Conservation (phyloP, 805 yeast species). For the Clavispora fructus region DNA sequence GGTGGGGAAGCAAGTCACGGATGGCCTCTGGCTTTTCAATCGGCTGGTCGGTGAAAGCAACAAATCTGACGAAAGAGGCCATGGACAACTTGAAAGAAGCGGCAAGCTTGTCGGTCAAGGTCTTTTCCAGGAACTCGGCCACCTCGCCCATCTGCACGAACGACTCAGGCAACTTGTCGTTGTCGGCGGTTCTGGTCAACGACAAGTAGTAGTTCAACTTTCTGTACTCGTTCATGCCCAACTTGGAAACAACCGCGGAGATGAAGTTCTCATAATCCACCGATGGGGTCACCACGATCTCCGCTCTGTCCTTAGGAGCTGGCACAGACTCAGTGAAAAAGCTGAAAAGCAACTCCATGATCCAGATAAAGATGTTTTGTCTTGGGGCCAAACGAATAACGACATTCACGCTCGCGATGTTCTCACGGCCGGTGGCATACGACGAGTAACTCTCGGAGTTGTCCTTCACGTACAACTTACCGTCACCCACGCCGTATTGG, state of each 20-base stretch:
- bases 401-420: slow-evolving; percentile 58
- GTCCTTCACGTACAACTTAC: slow-evolving; percentile 52
- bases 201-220: slow-evolving; percentile 76
- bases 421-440: slow-evolving; percentile 86
- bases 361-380: slow-evolving; percentile 68
- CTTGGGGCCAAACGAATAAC: slow-evolving; percentile 68
- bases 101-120: slow-evolving; percentile 45
- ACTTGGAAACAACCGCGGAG: slow-evolving; percentile 80
- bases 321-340: slow-evolving; percentile 49
- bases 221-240: slow-evolving; percentile 72
- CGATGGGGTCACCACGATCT: slow-evolving; percentile 54
- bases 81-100: slow-evolving; percentile 38
- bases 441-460: slow-evolving; percentile 57
- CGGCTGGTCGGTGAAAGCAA: slow-evolving; percentile 84
- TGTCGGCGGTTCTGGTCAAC: slow-evolving; percentile 76
- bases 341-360: slow-evolving; percentile 58
- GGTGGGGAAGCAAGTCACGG: slow-evolving; percentile 48
- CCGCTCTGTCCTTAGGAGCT: slow-evolving; percentile 56
- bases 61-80: slow-evolving; percentile 49
- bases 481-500: slow-evolving; percentile 61
- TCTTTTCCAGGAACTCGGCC: slow-evolving; percentile 68
- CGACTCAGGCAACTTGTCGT: slow-evolving; percentile 60
- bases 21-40: slow-evolving; percentile 60
- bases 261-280: slow-evolving; percentile 64
- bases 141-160: slow-evolving; percentile 88